Conservation (phyloP, 805 yeast species). For the Babjeviella inositovora region DNA sequence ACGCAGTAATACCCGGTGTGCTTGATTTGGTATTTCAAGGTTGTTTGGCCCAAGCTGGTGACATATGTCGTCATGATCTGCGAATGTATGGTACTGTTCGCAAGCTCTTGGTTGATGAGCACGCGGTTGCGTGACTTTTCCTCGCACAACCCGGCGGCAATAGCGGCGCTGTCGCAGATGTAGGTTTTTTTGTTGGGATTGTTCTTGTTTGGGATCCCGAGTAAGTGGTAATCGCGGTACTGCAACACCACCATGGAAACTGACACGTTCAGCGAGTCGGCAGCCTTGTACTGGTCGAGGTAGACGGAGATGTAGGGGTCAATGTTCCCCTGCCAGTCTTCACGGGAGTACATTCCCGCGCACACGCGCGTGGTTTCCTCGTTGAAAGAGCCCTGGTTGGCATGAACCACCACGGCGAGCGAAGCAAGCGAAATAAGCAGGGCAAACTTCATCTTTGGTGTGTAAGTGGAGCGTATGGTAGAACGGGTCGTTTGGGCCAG, state of each 20-base stretch:
- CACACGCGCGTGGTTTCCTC: slow-evolving; percentile 50
- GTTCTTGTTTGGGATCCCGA: too few relatives aligned
- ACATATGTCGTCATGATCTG: slow-evolving; percentile 42
- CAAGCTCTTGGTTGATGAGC: slow-evolving; percentile 27
- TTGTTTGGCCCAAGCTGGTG: slow-evolving; percentile 39
- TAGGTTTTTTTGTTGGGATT: slow-evolving; percentile 18
- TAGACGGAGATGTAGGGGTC: slow-evolving; percentile 46
- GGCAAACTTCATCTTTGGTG: too few relatives aligned
- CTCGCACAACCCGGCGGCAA: slow-evolving; percentile 39
- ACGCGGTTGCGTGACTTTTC: slow-evolving; percentile 41
- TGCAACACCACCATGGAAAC: slow-evolving; percentile 26
- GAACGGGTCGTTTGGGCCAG: too few relatives aligned
- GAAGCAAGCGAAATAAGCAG: too few relatives aligned
- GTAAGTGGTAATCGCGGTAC: too few relatives aligned
- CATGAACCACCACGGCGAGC: slow-evolving; percentile 7
- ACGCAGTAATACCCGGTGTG: slow-evolving; percentile 90
- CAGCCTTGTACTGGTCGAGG: slow-evolving; percentile 7
- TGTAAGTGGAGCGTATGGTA: too few relatives aligned
- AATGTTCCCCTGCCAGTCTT: slow-evolving; percentile 73
- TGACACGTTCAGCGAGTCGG: too few relatives aligned
- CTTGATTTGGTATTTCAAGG: slow-evolving; percentile 44
- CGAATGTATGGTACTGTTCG: slow-evolving; percentile 24
- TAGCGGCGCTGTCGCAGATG: slow-evolving; percentile 61
- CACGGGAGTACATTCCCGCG: slow-evolving; percentile 77
- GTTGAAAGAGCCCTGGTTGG: slow-evolving; percentile 31